Base-by-base conservation (phyloP, 768 basidiomycete species). In the Kwoniella bestiolae region DNA sequence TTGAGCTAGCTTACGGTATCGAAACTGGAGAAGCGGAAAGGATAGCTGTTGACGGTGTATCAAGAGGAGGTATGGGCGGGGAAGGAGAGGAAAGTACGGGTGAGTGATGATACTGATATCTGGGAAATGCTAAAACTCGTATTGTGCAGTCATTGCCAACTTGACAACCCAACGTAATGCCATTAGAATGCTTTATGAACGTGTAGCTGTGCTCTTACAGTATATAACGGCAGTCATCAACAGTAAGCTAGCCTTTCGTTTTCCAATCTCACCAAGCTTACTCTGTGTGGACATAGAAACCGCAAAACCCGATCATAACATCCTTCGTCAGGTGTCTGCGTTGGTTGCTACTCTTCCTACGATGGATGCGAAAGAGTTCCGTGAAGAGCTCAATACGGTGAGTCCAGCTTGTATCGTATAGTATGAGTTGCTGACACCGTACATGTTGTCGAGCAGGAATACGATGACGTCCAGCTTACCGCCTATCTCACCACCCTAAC, bases 11-110 rank as follows among this genome's bases (percentile, higher is more conserved):
- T 3, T 98, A 89, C 82, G 89, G 87, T 55, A 90, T 99, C 18
- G 95, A 97, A 81, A 97, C 95, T 0, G 96, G 95, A 34, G 96
- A 99, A 82, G 96, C 96, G 16, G 96, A 99, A 79, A 88, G 96
- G 41, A 97, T 99, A 68, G 96, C 96, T 5, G 96, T 99, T 0
- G 95, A 98, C 79, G 95, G 92, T 86, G 91, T 91, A 2, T 90
- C 91, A 26, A 87, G 91, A 8, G 91, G 92, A 52, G 78, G 60
- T 32, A 69, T 60, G 50, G 63, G 63, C 28, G 70, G 60, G 29
- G 73, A 57, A 35, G 90, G 87, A 29, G 90, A 88, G 68, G 90
- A 89, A 46, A 91, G 88, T 14, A 91, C 88, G 68, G 83, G 92
- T 93, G 71, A 82, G 90, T 25, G 35, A 29, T 45, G 46, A 59